These are phyloP conservation scores for Rhodotorula taiwanensis DNA, from an alignment of 768 basidiomycete species.

Conservation along the genomic window DNA sequence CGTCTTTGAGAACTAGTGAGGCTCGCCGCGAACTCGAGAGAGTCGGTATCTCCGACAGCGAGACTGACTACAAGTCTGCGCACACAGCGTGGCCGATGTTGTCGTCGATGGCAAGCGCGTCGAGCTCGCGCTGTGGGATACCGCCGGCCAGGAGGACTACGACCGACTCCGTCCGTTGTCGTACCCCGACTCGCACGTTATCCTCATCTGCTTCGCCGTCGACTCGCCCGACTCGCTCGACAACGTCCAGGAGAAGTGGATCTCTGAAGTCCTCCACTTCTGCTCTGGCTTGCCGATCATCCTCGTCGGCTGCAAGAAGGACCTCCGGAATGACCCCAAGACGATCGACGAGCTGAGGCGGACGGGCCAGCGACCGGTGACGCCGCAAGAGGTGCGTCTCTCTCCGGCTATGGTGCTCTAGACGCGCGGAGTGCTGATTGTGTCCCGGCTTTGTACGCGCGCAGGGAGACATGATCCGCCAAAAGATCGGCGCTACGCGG, in stretches of 20 bases:
- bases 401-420: not conserved
- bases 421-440: not conserved
- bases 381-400: slow-evolving; percentile 76
- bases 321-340: slow-evolving; percentile 83
- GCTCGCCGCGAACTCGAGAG: not conserved
- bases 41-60: not conserved
- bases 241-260: slow-evolving; percentile 99
- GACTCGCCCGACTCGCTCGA: slow-evolving; percentile 97
- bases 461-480: slow-evolving; percentile 85
- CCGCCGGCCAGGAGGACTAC: slow-evolving; percentile 98
- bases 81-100: slow-evolving; percentile 72
- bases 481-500: slow-evolving; percentile 93
- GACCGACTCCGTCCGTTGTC: slow-evolving; percentile 94
- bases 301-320: slow-evolving; percentile 98
- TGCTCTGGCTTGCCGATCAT: slow-evolving; percentile 90
- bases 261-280: slow-evolving; percentile 94
- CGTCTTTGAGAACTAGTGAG: slow-evolving; percentile 89
- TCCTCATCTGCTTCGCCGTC: slow-evolving; percentile 97
- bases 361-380: slow-evolving; percentile 90
- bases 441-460: rapidly evolving
- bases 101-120: slow-evolving; percentile 98
- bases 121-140: slow-evolving; percentile 99
- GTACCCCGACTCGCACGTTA: slow-evolving; percentile 99
- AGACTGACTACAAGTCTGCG: not conserved
- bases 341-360: slow-evolving; percentile 90